Conservation (phyloP, 2,329 filamentous ascomycete genomes). For the Allantophomopsis cytisporea region DNA sequence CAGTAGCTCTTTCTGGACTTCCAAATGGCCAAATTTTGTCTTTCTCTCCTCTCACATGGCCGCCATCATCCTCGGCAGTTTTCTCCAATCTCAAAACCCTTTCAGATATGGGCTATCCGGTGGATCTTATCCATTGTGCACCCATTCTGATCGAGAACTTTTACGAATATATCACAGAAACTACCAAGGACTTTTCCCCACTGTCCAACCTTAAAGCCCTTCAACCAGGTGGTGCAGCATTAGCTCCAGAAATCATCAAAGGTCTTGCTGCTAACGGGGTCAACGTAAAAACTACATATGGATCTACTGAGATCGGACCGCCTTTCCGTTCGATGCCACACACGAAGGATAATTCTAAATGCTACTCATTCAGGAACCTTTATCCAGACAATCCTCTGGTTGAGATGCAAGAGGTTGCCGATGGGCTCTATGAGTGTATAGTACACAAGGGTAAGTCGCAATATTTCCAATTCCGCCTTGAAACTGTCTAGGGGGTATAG, state of each 20-base stretch:
- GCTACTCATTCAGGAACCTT: conserved; percentile 15
- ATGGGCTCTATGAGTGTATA: conserved; percentile 16
- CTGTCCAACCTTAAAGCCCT: conserved; percentile 15
- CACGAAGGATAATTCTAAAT: conserved; percentile 12
- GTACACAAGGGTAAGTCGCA: no score
- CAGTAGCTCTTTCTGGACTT: conserved; percentile 16
- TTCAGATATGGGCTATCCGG: conserved; percentile 10
- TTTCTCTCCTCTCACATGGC: conserved; percentile 13
- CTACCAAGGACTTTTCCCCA: conserved; percentile 13
- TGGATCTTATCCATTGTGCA: conserved; percentile 17
- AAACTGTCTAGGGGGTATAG: no score
- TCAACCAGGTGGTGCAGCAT: conserved; percentile 17
- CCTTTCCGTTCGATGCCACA: conserved; percentile 17
- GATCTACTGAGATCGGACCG: conserved; percentile 19
- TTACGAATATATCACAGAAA: conserved; percentile 14
- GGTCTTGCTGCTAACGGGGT: conserved; percentile 12
- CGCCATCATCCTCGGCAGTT: no score
- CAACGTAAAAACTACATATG: conserved; percentile 20
- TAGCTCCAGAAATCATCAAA: conserved; percentile 13
- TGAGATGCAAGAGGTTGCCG: conserved; percentile 15
- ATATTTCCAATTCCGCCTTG: no score
- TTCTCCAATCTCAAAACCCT: no score
- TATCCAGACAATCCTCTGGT: conserved; percentile 14
- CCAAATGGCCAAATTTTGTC: conserved; percentile 17
- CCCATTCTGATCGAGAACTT: conserved; percentile 18